Percentiles rank a stretch among this genome's conserved stretches.
Conservation (phyloP, 1,139 yeast species). For the Arxiozyma telluris region DNA sequence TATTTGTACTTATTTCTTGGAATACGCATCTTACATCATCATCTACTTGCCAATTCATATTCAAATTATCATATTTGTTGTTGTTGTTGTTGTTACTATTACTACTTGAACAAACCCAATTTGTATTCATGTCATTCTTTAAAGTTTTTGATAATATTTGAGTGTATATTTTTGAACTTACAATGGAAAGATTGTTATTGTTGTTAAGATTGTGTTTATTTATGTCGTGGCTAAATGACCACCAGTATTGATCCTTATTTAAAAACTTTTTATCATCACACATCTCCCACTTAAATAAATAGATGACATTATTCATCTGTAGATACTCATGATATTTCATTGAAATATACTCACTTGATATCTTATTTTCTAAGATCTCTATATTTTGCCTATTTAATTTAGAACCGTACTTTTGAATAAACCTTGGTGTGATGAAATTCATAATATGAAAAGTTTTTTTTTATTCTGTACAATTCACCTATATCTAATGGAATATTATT, state of each 20-base stretch:
- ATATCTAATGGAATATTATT: neutral
- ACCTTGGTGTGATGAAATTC: conserved; percentile 2
- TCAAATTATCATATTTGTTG: neutral
- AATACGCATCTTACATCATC: neutral
- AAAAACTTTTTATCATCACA: neutral
- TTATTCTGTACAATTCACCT: neutral
- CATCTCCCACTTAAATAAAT: conserved; percentile 6
- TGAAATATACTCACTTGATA: neutral
- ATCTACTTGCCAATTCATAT: too few species aligned
- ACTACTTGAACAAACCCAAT: neutral
- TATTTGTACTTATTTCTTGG: neutral
- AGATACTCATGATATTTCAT: conserved; percentile 5
- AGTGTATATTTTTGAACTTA: neutral
- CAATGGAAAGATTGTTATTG: neutral
- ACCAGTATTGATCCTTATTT: neutral
- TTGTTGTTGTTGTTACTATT: neutral
- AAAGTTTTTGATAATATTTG: neutral
- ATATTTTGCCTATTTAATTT: neutral
- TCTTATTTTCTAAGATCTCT: conserved; percentile 2
- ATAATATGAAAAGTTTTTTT: neutral
- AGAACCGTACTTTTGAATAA: conserved; percentile 4
- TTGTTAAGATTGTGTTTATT: neutral
- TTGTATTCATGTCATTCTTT: neutral
- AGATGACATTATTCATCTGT: conserved; percentile 4
- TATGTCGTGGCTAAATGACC: neutral